phyloP scores from a whole-genome alignment of 2,329 filamentous ascomycete species.

The Phaeosphaeria sp. region DNA sequence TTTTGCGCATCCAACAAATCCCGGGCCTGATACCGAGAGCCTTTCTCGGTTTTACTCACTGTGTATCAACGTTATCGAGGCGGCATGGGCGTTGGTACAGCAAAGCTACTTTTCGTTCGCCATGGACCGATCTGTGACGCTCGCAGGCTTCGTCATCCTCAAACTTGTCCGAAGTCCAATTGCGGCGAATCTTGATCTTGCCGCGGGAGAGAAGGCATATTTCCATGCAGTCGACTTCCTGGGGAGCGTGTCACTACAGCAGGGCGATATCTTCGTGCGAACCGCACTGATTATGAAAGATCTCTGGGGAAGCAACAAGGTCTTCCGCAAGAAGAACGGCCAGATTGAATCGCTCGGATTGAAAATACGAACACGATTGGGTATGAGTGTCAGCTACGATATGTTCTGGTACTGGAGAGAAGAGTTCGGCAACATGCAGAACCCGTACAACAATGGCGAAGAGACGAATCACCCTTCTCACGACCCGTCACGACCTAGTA shows the following conservation, averaged over 20 bases:
- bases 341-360: constrained; percentile 40
- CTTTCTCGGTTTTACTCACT: constrained; percentile 41
- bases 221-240: constrained; percentile 40
- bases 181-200: constrained; percentile 39
- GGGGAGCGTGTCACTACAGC: constrained; percentile 42
- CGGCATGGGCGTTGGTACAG: constrained; percentile 28
- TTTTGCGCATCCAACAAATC: constrained; percentile 39
- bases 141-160: constrained; percentile 43
- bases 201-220: constrained; percentile 44
- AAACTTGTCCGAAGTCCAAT: constrained; percentile 40
- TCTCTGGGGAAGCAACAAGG: constrained; percentile 43
- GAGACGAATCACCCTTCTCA: constrained; percentile 26
- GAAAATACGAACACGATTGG: constrained; percentile 40
- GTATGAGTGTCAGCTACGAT: constrained; percentile 48
- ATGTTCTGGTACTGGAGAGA: constrained; percentile 51
- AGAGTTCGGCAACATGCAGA: constrained; percentile 46
- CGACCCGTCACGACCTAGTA: constrained; percentile 30
- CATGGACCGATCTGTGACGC: constrained; percentile 41
- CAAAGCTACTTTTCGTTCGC: constrained; percentile 35
- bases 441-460: constrained; percentile 47
- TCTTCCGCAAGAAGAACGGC: constrained; percentile 43
- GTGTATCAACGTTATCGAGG: constrained; percentile 40
- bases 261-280: constrained; percentile 39
- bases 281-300: constrained; percentile 42
- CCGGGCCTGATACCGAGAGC: constrained; percentile 35